A percentile compares a stretch with the other conserved stretches of the same genome.
Evolutionary conservation across 352 stramenopile genomes (phyloP).

Genomic region (Globisporangium alternatum): DNA sequence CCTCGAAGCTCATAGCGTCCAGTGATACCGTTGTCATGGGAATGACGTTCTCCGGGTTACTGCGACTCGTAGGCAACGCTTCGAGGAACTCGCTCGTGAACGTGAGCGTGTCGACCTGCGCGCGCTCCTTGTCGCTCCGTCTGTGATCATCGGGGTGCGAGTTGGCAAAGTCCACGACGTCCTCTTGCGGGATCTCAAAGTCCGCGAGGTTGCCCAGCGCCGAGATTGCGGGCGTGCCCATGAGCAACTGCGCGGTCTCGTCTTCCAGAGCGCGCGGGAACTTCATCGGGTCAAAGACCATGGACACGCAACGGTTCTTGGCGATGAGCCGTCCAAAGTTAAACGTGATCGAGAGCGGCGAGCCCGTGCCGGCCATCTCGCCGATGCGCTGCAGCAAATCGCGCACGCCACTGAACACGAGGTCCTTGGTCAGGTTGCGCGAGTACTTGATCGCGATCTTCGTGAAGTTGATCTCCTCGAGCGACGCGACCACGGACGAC

Average conservation of each 20-base stretch:
- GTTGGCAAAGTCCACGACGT: conserved; percentile 22
- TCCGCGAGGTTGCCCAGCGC: conserved; percentile 50
- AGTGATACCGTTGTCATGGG: not conserved
- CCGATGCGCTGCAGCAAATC: conserved; percentile 77
- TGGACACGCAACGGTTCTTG: conserved; percentile 67
- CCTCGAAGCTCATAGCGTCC: conserved; percentile 34
- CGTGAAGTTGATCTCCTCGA: conserved; percentile 80
- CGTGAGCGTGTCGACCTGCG: conserved; percentile 13
- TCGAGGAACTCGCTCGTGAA: conserved; percentile 39
- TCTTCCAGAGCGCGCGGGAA: conserved; percentile 59
- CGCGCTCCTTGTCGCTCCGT: conserved; percentile 14
- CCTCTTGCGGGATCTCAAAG: conserved; percentile 54
- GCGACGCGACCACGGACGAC: conserved; percentile 35
- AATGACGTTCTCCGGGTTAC: conserved; percentile 56
- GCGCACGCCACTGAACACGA: conserved; percentile 62
- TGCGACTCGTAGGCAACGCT: conserved; percentile 42
- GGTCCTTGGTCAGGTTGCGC: conserved; percentile 66
- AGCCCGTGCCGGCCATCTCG: conserved; percentile 49
- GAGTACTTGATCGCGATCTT: conserved; percentile 86
- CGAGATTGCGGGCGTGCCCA: conserved; percentile 36
- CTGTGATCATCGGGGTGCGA: conserved; percentile 25
- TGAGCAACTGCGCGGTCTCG: conserved; percentile 54
- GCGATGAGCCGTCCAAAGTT: conserved; percentile 68
- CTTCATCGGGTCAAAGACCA: conserved; percentile 67
- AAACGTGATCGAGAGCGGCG: conserved; percentile 60